Evolutionary conservation across 495 filamentous ascomycete genomes (phyloP).

Genomic region (Aspergillus steynii): DNA sequence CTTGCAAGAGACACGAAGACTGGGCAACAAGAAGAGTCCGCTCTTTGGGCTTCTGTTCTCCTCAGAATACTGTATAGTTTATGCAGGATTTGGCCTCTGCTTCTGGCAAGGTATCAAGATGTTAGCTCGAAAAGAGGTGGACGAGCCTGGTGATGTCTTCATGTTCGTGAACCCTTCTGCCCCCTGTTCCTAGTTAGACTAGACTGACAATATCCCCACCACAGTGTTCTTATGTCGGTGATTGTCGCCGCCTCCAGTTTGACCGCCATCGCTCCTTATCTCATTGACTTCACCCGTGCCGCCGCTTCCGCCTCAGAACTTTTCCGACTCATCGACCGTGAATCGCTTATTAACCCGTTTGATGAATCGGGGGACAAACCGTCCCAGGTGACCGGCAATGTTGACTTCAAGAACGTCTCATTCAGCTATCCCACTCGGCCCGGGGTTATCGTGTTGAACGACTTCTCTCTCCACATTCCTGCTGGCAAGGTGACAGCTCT

Average conservation of each 20-base stretch:
- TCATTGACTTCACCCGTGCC: slow-evolving; percentile 34
- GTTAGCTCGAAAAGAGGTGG: slow-evolving; percentile 70
- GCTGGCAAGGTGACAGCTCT: slow-evolving; percentile 49
- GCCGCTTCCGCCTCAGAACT: slow-evolving; percentile 37
- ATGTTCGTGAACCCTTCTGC: slow-evolving; percentile 30
- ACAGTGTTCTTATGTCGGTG: slow-evolving; percentile 40
- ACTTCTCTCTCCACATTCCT: slow-evolving; percentile 46
- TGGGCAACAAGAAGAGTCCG: slow-evolving; percentile 5
- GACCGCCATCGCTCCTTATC: slow-evolving; percentile 22
- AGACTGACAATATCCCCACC: slow-evolving; percentile 40
- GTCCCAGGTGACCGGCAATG: slow-evolving; percentile 17
- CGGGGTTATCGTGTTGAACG: slow-evolving; percentile 47
- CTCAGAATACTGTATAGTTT: slow-evolving; percentile 16
- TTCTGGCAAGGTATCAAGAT: slow-evolving; percentile 45
- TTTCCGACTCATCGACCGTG: slow-evolving; percentile 36
- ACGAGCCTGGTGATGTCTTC: slow-evolving; percentile 71
- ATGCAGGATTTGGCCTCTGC: slow-evolving; percentile 17
- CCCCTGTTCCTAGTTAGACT: not conserved
- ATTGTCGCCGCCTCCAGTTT: slow-evolving; percentile 26
- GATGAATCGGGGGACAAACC: slow-evolving; percentile 23
- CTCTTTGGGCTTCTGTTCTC: slow-evolving; percentile 12
- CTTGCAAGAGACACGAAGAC: slow-evolving; percentile 3
- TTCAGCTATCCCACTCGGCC: slow-evolving; percentile 59
- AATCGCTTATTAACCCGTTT: slow-evolving; percentile 32
- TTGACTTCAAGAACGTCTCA: slow-evolving; percentile 44